These are phyloP conservation scores for Vitis rotundifolia DNA, from an alignment of 164 flowering plant species.

Conservation along the genomic window DNA sequence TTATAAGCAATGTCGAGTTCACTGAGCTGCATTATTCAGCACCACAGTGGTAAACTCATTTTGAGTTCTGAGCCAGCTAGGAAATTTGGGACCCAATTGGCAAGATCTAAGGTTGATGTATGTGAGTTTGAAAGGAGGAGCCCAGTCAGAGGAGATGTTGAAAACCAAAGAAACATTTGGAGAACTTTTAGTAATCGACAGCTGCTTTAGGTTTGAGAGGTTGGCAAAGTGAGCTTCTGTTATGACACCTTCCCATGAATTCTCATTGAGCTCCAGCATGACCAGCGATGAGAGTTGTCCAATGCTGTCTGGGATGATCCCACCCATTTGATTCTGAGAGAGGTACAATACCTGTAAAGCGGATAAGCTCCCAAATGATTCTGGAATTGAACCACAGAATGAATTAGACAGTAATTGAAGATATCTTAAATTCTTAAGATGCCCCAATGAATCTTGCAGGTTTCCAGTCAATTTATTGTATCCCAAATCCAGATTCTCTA, in stretches of 20 bases:
- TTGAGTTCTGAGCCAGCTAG: conserved; percentile 13
- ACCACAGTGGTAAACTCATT: background rate
- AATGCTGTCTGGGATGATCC: conserved; percentile 14
- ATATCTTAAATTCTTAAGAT: background rate
- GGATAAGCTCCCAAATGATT: conserved; percentile 14
- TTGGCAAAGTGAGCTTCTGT: conserved; percentile 19
- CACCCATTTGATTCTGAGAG: conserved; percentile 6
- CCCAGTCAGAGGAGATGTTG: conserved; percentile 7
- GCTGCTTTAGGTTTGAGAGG: background rate
- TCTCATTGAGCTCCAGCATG: conserved; percentile 1
- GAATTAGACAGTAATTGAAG: conserved; percentile 6
- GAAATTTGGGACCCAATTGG: too few relatives aligned
- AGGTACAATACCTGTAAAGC: conserved; percentile 1
- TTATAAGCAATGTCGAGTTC: background rate
- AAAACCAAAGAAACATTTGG: background rate
- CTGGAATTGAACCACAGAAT: conserved; percentile 16
- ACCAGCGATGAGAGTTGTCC: conserved; percentile 15
- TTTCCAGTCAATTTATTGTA: conserved; percentile 8
- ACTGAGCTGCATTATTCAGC: background rate
- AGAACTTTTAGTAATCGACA: too few relatives aligned
- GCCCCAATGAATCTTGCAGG: conserved; percentile 14
- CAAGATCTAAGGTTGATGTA: too few relatives aligned
- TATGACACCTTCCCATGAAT: conserved; percentile 12
- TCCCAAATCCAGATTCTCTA: background rate
- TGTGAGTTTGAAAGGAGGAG: too few relatives aligned